These are phyloP conservation scores for Auricularia auricula-judae DNA, from an alignment of 768 basidiomycete species.

Conservation along the genomic window DNA sequence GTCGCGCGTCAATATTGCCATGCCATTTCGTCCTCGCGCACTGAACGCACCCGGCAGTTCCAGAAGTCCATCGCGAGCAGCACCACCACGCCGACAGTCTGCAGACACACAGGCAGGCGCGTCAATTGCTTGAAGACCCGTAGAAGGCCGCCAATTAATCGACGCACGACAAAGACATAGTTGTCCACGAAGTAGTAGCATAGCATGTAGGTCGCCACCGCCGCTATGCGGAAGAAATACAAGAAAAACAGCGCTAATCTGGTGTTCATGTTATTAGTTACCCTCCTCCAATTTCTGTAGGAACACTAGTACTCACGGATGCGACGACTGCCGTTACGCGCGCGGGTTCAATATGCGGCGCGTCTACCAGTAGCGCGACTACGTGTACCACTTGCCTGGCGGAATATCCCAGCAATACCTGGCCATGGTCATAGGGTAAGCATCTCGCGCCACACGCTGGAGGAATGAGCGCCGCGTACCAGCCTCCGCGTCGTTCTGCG, in stretches of 20 bases:
- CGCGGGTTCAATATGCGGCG: background rate
- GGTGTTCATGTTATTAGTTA: slow-evolving; percentile 15
- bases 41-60: slow-evolving; percentile 74
- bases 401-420: slow-evolving; percentile 69
- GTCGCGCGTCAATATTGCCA: slow-evolving; percentile 2
- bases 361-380: background rate
- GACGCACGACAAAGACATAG: slow-evolving; percentile 83
- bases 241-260: slow-evolving; percentile 68
- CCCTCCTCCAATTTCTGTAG: no score
- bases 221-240: slow-evolving; percentile 77
- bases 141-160: no score
- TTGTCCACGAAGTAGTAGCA: slow-evolving; percentile 82
- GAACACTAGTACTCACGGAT: slow-evolving; percentile 23
- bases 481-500: slow-evolving; percentile 60
- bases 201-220: slow-evolving; percentile 88
- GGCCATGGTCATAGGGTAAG: slow-evolving; percentile 3
- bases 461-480: slow-evolving; percentile 31
- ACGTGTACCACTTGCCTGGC: slow-evolving; percentile 39
- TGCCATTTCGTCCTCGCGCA: background rate
- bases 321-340: slow-evolving; percentile 45
- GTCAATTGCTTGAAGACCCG: no score
- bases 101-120: no score
- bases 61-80: slow-evolving; percentile 97
- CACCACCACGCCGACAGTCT: slow-evolving; percentile 88
- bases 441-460: background rate